Percentiles rank a stretch among this genome's conserved stretches.
phyloP scores from a whole-genome alignment of 176 grass and related monocot genomes.

The Oryza coarctata region DNA sequence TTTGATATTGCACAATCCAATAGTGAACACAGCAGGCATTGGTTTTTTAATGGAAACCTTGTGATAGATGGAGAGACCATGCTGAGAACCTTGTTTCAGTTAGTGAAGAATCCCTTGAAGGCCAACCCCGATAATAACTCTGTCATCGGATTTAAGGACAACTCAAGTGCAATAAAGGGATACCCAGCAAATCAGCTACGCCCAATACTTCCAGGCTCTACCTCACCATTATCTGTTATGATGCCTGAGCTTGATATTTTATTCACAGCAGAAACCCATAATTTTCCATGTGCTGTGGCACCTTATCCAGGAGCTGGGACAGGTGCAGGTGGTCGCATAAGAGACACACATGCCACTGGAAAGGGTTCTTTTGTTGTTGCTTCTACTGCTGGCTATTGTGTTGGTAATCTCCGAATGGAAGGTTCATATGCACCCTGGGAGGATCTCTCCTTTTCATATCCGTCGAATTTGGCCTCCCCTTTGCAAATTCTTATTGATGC shows the following conservation, averaged over 20 bases:
- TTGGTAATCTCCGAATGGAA: conserved; percentile 85
- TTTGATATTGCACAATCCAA: conserved; percentile 96
- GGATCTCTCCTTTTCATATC: conserved; percentile 75
- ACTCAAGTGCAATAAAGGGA: conserved; percentile 89
- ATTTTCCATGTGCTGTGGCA: conserved; percentile 91
- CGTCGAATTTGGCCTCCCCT: conserved; percentile 70
- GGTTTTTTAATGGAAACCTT: conserved; percentile 91
- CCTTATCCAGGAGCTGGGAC: conserved; percentile 84
- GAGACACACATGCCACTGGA: conserved; percentile 92
- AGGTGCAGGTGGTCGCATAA: conserved; percentile 83
- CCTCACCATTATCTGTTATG: conserved; percentile 54
- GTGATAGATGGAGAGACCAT: conserved; percentile 73
- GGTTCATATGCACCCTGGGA: conserved; percentile 79
- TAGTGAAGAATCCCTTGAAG: conserved; percentile 82
- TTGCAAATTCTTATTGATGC: conserved; percentile 83
- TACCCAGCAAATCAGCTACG: conserved; percentile 62
- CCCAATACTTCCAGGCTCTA: conserved; percentile 51
- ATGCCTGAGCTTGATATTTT: conserved; percentile 71
- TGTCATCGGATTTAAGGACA: conserved; percentile 92
- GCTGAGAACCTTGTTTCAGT: conserved; percentile 72
- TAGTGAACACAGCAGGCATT: conserved; percentile 85
- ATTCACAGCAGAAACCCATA: conserved; percentile 92
- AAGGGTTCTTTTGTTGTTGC: conserved; percentile 83
- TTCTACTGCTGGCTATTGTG: conserved; percentile 83
- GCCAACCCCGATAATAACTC: conserved; percentile 70